Evolutionary conservation across 208 protist species (phyloP).

Genomic region (Wallacemonas sp.): DNA sequence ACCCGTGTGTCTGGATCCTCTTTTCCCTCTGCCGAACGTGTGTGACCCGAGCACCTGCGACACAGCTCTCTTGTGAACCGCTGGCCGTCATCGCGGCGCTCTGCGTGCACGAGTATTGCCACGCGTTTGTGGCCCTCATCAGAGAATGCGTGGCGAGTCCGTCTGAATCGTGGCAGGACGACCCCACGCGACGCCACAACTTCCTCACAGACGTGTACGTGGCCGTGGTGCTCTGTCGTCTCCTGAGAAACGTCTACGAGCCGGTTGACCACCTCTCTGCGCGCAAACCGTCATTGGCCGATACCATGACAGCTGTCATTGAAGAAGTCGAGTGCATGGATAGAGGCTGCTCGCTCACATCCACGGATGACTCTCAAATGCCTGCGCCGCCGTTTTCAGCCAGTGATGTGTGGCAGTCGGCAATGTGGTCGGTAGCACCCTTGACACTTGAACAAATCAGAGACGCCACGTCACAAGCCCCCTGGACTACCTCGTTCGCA

Average conservation of each 20-base stretch:
- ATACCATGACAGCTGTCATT: background rate
- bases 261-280: background rate
- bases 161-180: slow-evolving; percentile 2
- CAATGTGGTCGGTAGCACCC: slow-evolving; percentile 9
- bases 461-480: background rate
- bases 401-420: background rate
- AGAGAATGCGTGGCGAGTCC: background rate
- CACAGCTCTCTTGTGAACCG: background rate
- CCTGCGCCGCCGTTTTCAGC: background rate
- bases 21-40: slow-evolving; percentile 8
- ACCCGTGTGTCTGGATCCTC: slow-evolving; percentile 15
- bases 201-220: slow-evolving; percentile 10
- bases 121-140: slow-evolving; percentile 4
- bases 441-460: background rate
- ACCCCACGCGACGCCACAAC: background rate
- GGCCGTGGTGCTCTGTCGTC: slow-evolving; percentile 1
- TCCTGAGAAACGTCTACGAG: background rate
- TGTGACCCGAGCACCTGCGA: background rate
- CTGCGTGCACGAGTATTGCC: slow-evolving; percentile 1
- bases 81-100: background rate
- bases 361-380: background rate
- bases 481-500: slow-evolving; percentile 8
- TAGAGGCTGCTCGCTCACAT: background rate
- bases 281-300: background rate
- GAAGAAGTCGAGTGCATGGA: background rate